A percentile compares a stretch with the other conserved stretches of the same genome.
phyloP scores from a whole-genome alignment of 345 rosid genomes.

The Populus deltoides region DNA sequence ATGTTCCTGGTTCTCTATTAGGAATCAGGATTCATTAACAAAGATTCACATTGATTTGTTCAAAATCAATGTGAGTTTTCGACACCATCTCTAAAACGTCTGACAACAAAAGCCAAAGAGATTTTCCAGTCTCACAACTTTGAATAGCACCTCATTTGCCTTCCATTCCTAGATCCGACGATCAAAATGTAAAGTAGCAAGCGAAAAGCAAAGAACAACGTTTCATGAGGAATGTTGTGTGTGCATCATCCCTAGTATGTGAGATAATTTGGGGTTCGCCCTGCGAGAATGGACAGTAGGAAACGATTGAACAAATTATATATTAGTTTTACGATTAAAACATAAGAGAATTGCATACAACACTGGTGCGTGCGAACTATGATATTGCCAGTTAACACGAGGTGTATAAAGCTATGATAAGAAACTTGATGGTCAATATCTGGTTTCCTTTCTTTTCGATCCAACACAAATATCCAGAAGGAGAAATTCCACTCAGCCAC shows the following conservation, averaged over 20 bases:
- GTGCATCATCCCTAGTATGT: no score
- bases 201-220: no score
- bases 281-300: no score
- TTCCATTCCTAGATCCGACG: no score
- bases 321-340: neutral
- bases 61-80: neutral
- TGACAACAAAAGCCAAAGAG: no score
- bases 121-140: no score
- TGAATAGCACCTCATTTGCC: no score
- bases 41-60: neutral
- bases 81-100: neutral
- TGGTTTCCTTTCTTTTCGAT: constrained; percentile 10
- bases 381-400: neutral
- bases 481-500: constrained; percentile 19
- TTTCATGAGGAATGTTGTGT: no score
- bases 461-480: constrained; percentile 16
- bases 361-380: neutral
- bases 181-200: no score
- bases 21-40: neutral
- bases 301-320: neutral
- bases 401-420: neutral
- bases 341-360: neutral
- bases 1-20: neutral
- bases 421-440: neutral
- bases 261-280: no score